Conservation (phyloP, 2,329 filamentous ascomycete genomes). For the Beauveria sp. region DNA sequence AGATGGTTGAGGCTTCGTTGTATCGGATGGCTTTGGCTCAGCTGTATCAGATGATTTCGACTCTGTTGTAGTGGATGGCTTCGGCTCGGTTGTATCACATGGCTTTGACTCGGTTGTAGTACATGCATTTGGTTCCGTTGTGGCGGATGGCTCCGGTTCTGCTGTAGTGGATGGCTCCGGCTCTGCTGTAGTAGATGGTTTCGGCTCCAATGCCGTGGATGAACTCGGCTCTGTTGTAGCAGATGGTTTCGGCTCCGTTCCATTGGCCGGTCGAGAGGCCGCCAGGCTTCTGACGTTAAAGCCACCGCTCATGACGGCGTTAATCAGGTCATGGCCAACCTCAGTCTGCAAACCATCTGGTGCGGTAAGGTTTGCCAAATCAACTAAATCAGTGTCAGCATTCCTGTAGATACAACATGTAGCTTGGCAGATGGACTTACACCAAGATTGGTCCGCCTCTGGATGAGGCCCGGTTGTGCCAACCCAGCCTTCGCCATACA, state of each 20-base stretch:
- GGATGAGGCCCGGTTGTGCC: slow-evolving; percentile 20
- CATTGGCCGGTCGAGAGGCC: not conserved
- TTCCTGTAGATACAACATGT: not conserved
- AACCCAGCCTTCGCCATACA: slow-evolving; percentile 18
- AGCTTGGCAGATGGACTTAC: slow-evolving; percentile 12
- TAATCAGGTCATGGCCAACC: slow-evolving; percentile 18
- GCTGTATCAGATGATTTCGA: not conserved
- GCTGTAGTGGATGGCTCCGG: too few relatives aligned
- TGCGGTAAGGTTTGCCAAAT: slow-evolving; percentile 14
- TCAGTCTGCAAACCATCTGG: slow-evolving; percentile 18
- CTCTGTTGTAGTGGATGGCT: not conserved
- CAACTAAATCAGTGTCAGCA: slow-evolving; percentile 3
- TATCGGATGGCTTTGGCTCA: too few relatives aligned
- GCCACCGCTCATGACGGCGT: slow-evolving; percentile 14
- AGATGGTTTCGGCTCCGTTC: not conserved
- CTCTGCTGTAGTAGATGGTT: too few relatives aligned
- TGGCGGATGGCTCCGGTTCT: too few relatives aligned
- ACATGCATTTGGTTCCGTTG: too few relatives aligned
- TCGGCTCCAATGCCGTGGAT: not conserved
- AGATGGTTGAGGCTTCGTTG: not conserved
- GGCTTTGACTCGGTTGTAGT: too few relatives aligned
- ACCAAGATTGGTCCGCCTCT: slow-evolving; percentile 19
- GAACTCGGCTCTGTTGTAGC: not conserved
- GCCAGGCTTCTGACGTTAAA: not conserved
- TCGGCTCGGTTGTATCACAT: too few relatives aligned